Conservation (phyloP, 2,329 filamentous ascomycete genomes). For the Aotearoamyces nothofagi region DNA sequence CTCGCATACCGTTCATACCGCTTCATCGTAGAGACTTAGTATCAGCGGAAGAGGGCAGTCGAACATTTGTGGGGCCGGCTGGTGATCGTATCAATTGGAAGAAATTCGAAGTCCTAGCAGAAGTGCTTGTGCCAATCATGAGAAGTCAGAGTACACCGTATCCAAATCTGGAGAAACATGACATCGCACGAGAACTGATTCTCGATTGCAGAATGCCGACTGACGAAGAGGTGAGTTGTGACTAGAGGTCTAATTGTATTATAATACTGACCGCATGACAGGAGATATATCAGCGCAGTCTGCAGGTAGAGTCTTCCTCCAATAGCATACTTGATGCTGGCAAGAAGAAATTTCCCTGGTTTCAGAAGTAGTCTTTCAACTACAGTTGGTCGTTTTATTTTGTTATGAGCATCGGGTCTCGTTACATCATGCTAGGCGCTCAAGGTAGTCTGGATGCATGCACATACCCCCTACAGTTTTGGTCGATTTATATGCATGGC, state of each 20-base stretch:
- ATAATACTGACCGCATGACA: slow-evolving; percentile 14
- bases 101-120: slow-evolving; percentile 93
- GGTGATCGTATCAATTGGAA: slow-evolving; percentile 84
- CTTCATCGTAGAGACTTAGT: slow-evolving; percentile 81
- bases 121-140: slow-evolving; percentile 81
- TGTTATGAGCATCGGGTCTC: no score
- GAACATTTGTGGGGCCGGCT: slow-evolving; percentile 65
- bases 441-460: no score
- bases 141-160: slow-evolving; percentile 81
- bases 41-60: slow-evolving; percentile 82
- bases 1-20: slow-evolving; percentile 86
- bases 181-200: slow-evolving; percentile 58
- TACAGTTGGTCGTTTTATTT: no score
- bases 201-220: slow-evolving; percentile 68
- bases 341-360: slow-evolving; percentile 55
- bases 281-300: slow-evolving; percentile 49
- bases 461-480: no score
- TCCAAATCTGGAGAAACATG: slow-evolving; percentile 51
- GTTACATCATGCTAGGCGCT: no score
- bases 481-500: no score
- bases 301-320: slow-evolving; percentile 38
- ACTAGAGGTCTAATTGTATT: not conserved
- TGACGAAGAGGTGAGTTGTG: slow-evolving; percentile 69
- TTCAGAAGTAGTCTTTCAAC: slow-evolving; percentile 23
- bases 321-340: slow-evolving; percentile 29